Conservation (phyloP, 208 protist genomes). For the Phytomonas francai region DNA sequence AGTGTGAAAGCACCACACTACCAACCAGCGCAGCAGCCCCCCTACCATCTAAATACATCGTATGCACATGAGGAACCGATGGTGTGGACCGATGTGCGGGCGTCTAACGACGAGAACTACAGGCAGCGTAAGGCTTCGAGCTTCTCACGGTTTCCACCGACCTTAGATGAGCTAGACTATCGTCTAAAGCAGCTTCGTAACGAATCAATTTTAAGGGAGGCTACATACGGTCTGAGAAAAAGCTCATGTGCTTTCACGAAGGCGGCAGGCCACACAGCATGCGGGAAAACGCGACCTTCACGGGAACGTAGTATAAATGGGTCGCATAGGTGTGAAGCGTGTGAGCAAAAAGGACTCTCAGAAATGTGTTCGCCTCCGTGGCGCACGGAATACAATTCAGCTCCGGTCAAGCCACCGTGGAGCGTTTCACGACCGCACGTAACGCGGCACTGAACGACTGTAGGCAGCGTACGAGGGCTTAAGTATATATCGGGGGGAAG, state of each 20-base stretch:
- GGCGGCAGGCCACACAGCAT: neutral
- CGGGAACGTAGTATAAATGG: conserved; percentile 2
- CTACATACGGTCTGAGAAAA: conserved; percentile 11
- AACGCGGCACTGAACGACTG: conserved; percentile 11
- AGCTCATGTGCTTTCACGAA: neutral
- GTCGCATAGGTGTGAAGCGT: neutral
- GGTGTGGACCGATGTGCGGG: neutral
- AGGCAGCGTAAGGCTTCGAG: neutral
- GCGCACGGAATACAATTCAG: conserved; percentile 61
- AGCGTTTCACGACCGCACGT: conserved; percentile 41
- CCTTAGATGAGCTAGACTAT: conserved; percentile 39
- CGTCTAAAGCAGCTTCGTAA: conserved; percentile 38
- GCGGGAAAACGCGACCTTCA: conserved; percentile 1
- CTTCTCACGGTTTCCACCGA: conserved; percentile 13
- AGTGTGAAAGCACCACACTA: neutral
- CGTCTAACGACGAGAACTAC: neutral
- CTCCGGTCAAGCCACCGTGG: conserved; percentile 42
- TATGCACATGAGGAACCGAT: neutral
- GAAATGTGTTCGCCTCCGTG: conserved; percentile 12
- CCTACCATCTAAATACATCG: neutral
- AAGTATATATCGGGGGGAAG: neutral
- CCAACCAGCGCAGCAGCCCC: neutral
- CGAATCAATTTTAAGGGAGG: conserved; percentile 17
- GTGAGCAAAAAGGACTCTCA: neutral
- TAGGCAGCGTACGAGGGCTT: neutral